A percentile compares a stretch with the other conserved stretches of the same genome.
These are phyloP conservation scores for Trapa incisa DNA, from an alignment of 345 rosid species.

Conservation along the genomic window DNA sequence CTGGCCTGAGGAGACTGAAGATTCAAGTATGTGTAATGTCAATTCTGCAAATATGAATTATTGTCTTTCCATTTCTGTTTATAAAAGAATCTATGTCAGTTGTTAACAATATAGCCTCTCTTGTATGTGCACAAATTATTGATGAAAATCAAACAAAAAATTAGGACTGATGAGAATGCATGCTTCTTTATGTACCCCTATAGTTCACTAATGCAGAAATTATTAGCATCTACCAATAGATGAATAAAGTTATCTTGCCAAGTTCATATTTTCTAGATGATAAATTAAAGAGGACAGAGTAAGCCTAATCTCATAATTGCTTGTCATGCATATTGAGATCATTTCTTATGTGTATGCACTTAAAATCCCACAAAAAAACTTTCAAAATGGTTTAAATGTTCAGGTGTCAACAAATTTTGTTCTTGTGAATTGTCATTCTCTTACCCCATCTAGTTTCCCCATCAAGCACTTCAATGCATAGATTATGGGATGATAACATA, in stretches of 20 bases:
- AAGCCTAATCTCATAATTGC: not conserved
- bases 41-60: not conserved
- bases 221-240: not conserved
- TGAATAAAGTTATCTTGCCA: not conserved
- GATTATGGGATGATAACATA: not conserved
- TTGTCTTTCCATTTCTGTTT: not conserved
- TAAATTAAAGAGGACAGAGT: not conserved
- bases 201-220: not conserved
- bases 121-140: no score
- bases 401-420: not conserved
- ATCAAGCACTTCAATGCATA: not conserved
- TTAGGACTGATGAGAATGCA: no score
- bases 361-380: not conserved
- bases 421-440: not conserved
- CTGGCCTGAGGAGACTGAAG: constrained; percentile 76
- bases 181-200: not conserved
- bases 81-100: not conserved
- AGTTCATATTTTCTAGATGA: not conserved
- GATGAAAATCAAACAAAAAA: no score
- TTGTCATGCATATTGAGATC: not conserved
- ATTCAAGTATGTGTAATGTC: constrained; percentile 45
- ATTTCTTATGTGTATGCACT: not conserved
- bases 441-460: not conserved
- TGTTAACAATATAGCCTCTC: not conserved
- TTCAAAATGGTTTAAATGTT: not conserved